phyloP scores from a whole-genome alignment of 2,329 filamentous ascomycete species.

The Cladophialophora yegresii region DNA sequence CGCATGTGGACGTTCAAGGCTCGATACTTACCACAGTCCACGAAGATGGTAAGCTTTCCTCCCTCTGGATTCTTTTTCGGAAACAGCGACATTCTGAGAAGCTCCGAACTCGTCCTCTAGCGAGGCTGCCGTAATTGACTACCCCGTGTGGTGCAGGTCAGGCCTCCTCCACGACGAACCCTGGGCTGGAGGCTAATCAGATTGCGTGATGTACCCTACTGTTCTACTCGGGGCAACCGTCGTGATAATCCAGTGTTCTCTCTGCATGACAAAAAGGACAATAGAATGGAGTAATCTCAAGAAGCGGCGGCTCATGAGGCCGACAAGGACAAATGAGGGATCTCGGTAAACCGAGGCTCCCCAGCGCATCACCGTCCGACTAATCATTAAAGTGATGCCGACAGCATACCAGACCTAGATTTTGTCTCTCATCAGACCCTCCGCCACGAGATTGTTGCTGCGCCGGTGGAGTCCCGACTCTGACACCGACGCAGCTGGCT shows the following conservation, averaged over 20 bases:
- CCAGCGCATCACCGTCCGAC: background rate
- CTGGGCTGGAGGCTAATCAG: background rate
- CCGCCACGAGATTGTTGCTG: background rate
- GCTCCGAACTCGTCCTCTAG: background rate
- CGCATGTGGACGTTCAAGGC: background rate
- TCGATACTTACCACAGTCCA: slow-evolving; percentile 26
- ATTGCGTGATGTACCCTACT: background rate
- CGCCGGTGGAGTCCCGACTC: background rate
- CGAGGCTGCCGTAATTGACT: background rate
- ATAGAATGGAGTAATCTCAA: background rate
- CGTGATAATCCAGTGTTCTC: background rate
- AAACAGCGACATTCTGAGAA: background rate
- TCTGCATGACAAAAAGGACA: background rate
- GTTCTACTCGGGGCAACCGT: background rate
- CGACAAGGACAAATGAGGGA: background rate
- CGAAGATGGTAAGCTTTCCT: slow-evolving; percentile 27
- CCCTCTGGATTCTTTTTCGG: slow-evolving; percentile 16
- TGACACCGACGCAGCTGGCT: background rate
- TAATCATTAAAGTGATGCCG: background rate
- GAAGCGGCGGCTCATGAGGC: background rate
- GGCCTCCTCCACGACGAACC: background rate
- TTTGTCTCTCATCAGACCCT: background rate
- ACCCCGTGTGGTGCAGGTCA: background rate
- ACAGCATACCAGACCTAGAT: background rate
- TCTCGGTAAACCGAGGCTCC: slow-evolving; percentile 3